Percentiles rank a stretch among this genome's conserved stretches.
Evolutionary conservation across 2,329 filamentous ascomycete species (phyloP).

Genomic region (Fusarium sp.): DNA sequence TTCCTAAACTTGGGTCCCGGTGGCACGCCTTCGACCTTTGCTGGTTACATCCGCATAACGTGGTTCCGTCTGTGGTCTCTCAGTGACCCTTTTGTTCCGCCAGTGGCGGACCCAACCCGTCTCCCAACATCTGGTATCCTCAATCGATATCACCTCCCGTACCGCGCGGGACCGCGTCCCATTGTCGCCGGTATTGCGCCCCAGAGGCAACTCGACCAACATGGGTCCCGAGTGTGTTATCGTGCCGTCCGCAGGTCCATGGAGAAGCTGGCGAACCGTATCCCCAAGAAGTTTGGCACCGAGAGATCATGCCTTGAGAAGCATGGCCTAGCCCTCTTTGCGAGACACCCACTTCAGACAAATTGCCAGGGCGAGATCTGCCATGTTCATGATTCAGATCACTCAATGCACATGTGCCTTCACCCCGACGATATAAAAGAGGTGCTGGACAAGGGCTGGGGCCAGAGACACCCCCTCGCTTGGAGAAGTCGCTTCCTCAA

Average conservation of each 20-base stretch:
- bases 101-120: constrained; percentile 60
- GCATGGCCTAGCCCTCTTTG: constrained; percentile 81
- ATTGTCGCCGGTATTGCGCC: constrained; percentile 80
- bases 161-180: constrained; percentile 72
- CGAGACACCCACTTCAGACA: constrained; percentile 71
- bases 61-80: constrained; percentile 78
- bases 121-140: constrained; percentile 71
- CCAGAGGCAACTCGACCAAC: constrained; percentile 81
- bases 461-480: constrained; percentile 75
- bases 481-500: constrained; percentile 70
- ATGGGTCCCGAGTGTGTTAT: constrained; percentile 64
- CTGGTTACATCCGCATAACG: constrained; percentile 79
- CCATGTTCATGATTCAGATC: constrained; percentile 81
- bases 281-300: constrained; percentile 63
- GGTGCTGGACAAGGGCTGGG: constrained; percentile 82
- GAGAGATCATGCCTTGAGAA: constrained; percentile 84
- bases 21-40: constrained; percentile 79
- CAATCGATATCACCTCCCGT: constrained; percentile 61
- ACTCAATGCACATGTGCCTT: constrained; percentile 81
- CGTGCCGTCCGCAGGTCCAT: constrained; percentile 64
- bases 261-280: constrained; percentile 58
- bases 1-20: constrained; percentile 83
- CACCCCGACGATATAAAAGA: constrained; percentile 81
- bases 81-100: constrained; percentile 73
- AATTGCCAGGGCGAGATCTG: constrained; percentile 84